Evolutionary conservation across 192 early-diverging fungal species (phyloP).

Genomic region (Powellomyces hirtus): DNA sequence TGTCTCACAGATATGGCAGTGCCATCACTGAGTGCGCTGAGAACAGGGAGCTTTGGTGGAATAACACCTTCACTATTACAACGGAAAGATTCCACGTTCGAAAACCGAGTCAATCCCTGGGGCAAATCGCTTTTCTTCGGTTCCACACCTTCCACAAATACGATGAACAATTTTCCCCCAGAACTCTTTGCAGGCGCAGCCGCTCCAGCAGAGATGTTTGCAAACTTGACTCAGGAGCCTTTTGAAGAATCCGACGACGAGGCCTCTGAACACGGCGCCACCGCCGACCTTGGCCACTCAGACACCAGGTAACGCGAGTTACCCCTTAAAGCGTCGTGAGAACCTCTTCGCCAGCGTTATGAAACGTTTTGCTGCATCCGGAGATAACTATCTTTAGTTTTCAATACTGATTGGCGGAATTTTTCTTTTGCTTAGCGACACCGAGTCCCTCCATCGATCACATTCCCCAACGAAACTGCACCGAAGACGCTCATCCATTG

Average conservation of each 20-base stretch:
- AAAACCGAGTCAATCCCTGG: slow-evolving; percentile 15
- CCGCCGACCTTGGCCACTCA: neutral
- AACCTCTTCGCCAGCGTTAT: too few species aligned
- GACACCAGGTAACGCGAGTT: slow-evolving; percentile 2
- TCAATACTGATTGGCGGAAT: too few species aligned
- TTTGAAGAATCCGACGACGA: slow-evolving; percentile 8
- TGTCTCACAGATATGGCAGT: slow-evolving; percentile 20
- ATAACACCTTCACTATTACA: slow-evolving; percentile 25
- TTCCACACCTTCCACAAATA: neutral
- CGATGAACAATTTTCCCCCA: neutral
- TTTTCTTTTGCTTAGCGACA: neutral
- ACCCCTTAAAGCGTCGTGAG: too few species aligned
- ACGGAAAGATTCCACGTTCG: slow-evolving; percentile 18
- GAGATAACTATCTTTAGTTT: too few species aligned
- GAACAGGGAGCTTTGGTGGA: slow-evolving; percentile 14
- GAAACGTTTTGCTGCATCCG: too few species aligned
- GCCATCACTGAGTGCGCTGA: neutral
- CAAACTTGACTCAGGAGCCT: neutral
- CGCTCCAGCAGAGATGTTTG: slow-evolving; percentile 3
- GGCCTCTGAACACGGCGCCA: neutral
- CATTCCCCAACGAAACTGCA: slow-evolving; percentile 1
- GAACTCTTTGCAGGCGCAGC: slow-evolving; percentile 1
- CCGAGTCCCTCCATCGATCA: neutral
- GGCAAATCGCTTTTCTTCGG: slow-evolving; percentile 13
- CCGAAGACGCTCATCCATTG: slow-evolving; percentile 7